Base-by-base conservation (phyloP, 2,329 filamentous ascomycete genomes). In the Escovopsis sp. region DNA sequence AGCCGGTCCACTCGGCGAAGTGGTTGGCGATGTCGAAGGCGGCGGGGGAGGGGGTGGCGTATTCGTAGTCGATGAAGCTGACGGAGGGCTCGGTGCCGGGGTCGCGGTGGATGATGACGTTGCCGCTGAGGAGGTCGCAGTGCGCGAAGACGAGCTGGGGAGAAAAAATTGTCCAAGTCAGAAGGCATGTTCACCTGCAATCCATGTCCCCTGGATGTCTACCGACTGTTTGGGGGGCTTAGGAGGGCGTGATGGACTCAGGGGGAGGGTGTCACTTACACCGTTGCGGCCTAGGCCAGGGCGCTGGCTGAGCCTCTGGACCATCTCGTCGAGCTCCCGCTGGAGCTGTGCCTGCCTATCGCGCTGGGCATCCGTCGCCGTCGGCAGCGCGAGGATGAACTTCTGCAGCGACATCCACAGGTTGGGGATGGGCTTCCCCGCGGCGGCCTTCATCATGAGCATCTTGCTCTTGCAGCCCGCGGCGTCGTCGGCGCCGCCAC, bases 1-100 rank as follows among this genome's bases (percentile, higher is more conserved):
- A 94, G 38, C 90, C 90, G 40, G 80, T 87, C 88, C 90, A 98
- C 61, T 98, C 90, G 33, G 90, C 86, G 54, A 98, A 94, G 65
- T 98, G 90, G 61, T 98, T 98, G 34, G 88, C 80, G 47, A 98
- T 77, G 55, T 98, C 90, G 58, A 98, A 98, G 2, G 88, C 87
- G 4, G 87, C 86, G 2, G 88, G 88, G 1, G 87, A 88, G 3
- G 90, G 87, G 4, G 85, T 90, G 12, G 87, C 86, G 58, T 98
- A 98, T 58, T 98, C 90, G 63, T 96, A 98, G 61, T 98, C 90
- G 55, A 98, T 98, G 60, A 98, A 96, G 51, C 72, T 66, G 33
- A 70, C 63, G 17, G 65, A 53, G 25, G 56, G 45, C 35, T 46
- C 54, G 21, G 59, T 50, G 12, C 54, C 48, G 18, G 46, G 49